Base-by-base conservation (phyloP, 2,329 filamentous ascomycete species). In the Xylariaceae sp. region DNA sequence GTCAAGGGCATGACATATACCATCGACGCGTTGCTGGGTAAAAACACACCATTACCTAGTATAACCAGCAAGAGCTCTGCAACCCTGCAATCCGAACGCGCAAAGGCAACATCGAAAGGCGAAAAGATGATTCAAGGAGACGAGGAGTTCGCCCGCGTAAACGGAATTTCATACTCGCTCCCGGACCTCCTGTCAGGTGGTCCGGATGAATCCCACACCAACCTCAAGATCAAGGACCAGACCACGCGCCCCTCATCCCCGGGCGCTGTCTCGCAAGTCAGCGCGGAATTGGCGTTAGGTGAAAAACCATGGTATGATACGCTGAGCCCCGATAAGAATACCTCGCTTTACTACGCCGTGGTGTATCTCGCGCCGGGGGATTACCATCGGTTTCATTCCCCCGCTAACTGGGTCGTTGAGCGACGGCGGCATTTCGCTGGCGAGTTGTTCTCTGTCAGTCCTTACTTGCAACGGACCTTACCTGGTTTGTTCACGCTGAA, bases 1-100 rank as follows among this genome's bases (percentile, higher is more conserved):
- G 93, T 99, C 58, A 99, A 99, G 73, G 94, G 94, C 54, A 94
- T 99, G 80, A 99, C 94, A 1, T 99, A 99, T 73, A 96, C 87
- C 60, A 82, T 99, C 49, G 94, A 99, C 68, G 92, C 94, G 7
- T 80, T 99, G 1, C 80, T 99, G 2, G 94, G 94, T 47, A 84
- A 82, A 58, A 76, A 77, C 55, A 81, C 78, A 6, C 81, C 81
- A 36, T 67, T 77, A 5, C 71, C 79, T 16, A 82, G 82, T 71
- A 71, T 86, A 62, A 67, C 80, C 51, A 69, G 71, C 50, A 60
- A 68, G 58, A 56, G 63, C 50, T 59, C 69, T 10, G 11, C 41
- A 5, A 63, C 18, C 49, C 61, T 48, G 60, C 68, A 47, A 64
- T 68, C 46, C 50, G 54, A 46, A 49, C 51, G 69, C 6, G 69